Evolutionary conservation across 23 red algal genomes (phyloP), one percentile per base, ranked within the genome.

Genomic region (Chondrus crispus): DNA sequence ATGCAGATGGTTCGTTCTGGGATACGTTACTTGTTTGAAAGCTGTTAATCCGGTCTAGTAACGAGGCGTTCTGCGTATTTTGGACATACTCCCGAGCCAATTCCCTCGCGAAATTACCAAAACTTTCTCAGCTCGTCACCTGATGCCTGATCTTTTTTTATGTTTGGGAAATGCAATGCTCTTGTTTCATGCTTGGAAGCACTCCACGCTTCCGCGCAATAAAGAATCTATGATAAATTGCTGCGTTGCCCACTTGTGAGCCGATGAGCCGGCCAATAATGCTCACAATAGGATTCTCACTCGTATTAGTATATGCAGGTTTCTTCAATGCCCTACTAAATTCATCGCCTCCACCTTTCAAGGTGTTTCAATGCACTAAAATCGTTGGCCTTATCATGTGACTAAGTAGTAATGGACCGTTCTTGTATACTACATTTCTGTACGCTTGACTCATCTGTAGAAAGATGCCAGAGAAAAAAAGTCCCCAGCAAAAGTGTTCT

Each of bases 291-390:
- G 47, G 80, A 62, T 52, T 84, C 37, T 84, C 80, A 60, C 49
- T 30, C 1, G 24, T 0, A 41, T 35, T 84, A 1, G 46, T 84
- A 26, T 62, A 84, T 39, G 46, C 58, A 29, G 63, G 47, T 5
- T 14, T 62, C 18, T 39, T 60, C 22, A 84, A 14, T 62, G 80
- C 51, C 20, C 80, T 4, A 14, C 80, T 84, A 37, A 84, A 84
- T 26, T 84, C 80, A 62, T 84, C 80, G 4, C 58, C 80, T 20
- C 51, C 80, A 8, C 80, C 49, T 84, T 84, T 62, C 80, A 68
- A 3, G 29, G 48, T 37, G 51, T 84, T 84, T 54, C 80, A 84
- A 41, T 60, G 63, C n/a, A 84, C 52, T 10, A 84, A 37, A 16
- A 35, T 54, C 19, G 47, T 84, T 29, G 80, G 80, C 29, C 24